Evolutionary conservation across 192 early-diverging fungal genomes (phyloP).

Genomic region (Backusella circina): DNA sequence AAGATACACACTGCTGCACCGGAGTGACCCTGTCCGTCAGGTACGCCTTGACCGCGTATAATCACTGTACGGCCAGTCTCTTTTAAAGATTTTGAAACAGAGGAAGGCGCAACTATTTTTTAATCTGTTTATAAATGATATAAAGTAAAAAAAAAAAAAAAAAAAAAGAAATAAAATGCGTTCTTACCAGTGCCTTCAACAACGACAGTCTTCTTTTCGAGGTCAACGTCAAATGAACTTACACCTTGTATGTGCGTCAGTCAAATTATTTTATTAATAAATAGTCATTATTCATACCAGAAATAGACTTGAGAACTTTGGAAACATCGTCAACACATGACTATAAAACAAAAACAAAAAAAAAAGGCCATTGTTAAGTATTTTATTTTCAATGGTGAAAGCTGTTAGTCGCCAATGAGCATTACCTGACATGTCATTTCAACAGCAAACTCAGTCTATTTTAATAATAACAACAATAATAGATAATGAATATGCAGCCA

Average conservation of each 20-base stretch:
- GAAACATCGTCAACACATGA: conserved; percentile 69
- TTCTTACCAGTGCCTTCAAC: conserved; percentile 65
- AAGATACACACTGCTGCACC: conserved; percentile 93
- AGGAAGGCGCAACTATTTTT: conserved; percentile 57
- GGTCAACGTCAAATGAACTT: conserved; percentile 58
- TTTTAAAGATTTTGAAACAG: conserved; percentile 59
- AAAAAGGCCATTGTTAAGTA: neutral
- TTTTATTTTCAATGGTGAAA: neutral
- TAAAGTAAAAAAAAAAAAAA: neutral
- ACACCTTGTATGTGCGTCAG: conserved; percentile 41
- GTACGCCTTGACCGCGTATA: conserved; percentile 71
- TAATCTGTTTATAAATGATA: neutral
- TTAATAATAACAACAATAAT: neutral
- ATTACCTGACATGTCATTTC: conserved; percentile 72
- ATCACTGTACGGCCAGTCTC: conserved; percentile 72
- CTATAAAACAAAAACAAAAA: neutral
- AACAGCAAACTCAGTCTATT: conserved; percentile 77
- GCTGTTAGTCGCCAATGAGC: neutral
- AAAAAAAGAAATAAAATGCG: neutral
- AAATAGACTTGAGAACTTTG: conserved; percentile 47
- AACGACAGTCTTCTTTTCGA: conserved; percentile 68
- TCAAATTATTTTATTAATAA: neutral
- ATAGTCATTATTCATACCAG: conserved; percentile 29
- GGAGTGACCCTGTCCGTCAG: conserved; percentile 53
- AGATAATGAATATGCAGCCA: neutral